Base-by-base conservation (phyloP, 495 filamentous ascomycete species). In the Daldinia caldariorum region DNA sequence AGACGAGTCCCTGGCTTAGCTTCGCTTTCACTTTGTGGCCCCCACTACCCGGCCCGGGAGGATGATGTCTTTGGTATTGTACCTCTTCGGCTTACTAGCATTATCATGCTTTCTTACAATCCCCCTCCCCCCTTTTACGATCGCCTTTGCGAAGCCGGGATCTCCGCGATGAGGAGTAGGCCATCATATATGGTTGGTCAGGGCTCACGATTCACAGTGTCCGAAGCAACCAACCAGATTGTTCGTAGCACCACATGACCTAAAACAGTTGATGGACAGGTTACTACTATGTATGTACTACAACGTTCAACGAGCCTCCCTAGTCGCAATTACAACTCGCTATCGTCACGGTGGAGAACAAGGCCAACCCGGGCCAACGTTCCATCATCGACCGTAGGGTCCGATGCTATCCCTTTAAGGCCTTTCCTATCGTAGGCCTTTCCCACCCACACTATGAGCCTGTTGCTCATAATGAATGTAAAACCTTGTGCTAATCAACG, bases 271-370 rank as follows among this genome's bases (percentile, higher is more conserved):
- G 62, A 66, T 72, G 58, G 65, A 70, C 70, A 69, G 70, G 61
- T 70, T 67, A 67, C 67, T n/a, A n/a, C n/a, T n/a, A n/a, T n/a
- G n/a, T n/a, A n/a, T n/a, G n/a, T n/a, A n/a, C n/a, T 75, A 77
- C 75, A 77, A 77, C 75, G 73, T 77, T 77, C 66, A 69, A 70
- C 18, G 56, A 66, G 59, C 61, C 66, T 67, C 39, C 66, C 59
- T 38, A 67, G 67, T 67, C 63, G 58, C 58, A 70, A 63, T 38
- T 51, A 63, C 62, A 53, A 71, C 26, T 76, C 49, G 37, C 74
- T 64, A 66, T 71, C 66, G 38, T 65, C 54, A 41, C 49, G 61
- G 74, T 76, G 71, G 74, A 69, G 63, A 63, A 70, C 47, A 14
- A 14, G 51, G 31, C 64, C 70, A 68, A 68, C 65, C 74, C 59